These are phyloP conservation scores for Podila epicladia DNA, from an alignment of 192 early-diverging fungal species.

Conservation along the genomic window DNA sequence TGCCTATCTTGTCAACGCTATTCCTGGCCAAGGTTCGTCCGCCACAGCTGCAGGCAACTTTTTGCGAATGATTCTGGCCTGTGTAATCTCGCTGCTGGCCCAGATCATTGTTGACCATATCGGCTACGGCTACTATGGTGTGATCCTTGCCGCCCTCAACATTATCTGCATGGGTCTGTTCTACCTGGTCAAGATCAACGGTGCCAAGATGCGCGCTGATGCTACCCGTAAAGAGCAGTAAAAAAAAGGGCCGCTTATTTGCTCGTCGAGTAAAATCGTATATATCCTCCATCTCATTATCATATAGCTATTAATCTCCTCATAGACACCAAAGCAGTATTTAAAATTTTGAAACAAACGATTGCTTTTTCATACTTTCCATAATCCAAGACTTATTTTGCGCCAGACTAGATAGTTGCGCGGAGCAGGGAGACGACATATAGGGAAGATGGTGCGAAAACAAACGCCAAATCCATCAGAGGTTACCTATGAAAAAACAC, in stretches of 20 bases:
- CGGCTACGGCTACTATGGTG: conserved; percentile 51
- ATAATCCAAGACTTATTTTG: too few species aligned
- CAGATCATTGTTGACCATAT: conserved; percentile 51
- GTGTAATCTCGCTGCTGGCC: conserved; percentile 49
- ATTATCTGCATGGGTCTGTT: conserved; percentile 43
- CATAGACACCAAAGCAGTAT: too few species aligned
- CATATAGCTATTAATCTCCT: too few species aligned
- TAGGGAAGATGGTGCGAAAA: too few species aligned
- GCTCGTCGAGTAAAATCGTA: too few species aligned
- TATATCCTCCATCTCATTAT: too few species aligned
- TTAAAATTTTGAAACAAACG: too few species aligned
- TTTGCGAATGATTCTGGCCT: conserved; percentile 53
- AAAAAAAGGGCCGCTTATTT: neutral
- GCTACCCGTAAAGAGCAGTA: conserved; percentile 36
- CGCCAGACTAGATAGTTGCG: too few species aligned
- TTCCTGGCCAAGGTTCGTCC: conserved; percentile 58
- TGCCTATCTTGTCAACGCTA: conserved; percentile 56
- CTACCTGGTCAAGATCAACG: conserved; percentile 51
- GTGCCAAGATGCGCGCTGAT: conserved; percentile 42
- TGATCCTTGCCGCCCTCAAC: conserved; percentile 54
- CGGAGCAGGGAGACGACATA: too few species aligned
- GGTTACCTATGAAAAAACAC: too few species aligned
- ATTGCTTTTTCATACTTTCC: too few species aligned
- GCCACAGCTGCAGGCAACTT: conserved; percentile 57
- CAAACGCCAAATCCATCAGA: too few species aligned